Conservation (phyloP, 108 stramenopile genomes). For the Cylindrotheca fusiformis region DNA sequence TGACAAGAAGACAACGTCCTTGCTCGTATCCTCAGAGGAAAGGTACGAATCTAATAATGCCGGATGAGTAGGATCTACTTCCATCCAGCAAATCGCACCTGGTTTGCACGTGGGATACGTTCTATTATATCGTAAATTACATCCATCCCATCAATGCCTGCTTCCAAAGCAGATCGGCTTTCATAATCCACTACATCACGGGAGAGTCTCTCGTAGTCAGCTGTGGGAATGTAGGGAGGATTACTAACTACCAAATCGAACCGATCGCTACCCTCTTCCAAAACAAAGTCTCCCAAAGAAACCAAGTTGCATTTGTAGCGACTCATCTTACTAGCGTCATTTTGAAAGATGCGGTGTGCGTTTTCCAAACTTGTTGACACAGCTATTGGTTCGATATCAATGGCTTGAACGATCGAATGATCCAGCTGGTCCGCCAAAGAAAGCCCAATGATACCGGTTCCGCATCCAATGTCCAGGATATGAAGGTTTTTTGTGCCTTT, state of each 20-base stretch:
- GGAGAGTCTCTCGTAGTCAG: slow-evolving; percentile 67
- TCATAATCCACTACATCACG: slow-evolving; percentile 76
- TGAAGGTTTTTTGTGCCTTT: slow-evolving; percentile 26
- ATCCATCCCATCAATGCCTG: slow-evolving; percentile 87
- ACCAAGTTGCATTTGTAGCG: slow-evolving; percentile 6
- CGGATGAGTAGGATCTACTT: slow-evolving; percentile 87
- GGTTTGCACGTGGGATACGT: slow-evolving; percentile 45
- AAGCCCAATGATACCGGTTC: slow-evolving; percentile 92
- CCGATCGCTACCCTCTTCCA: not conserved
- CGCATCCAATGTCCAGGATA: slow-evolving; percentile 90
- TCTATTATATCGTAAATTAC: slow-evolving; percentile 79
- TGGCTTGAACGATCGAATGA: slow-evolving; percentile 55
- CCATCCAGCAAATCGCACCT: slow-evolving; percentile 75
- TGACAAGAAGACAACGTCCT: slow-evolving; percentile 27
- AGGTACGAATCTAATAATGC: slow-evolving; percentile 36
- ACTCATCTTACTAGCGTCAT: slow-evolving; percentile 3
- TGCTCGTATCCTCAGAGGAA: slow-evolving; percentile 2
- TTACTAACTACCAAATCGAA: slow-evolving; percentile 94
- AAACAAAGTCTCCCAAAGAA: slow-evolving; percentile 49
- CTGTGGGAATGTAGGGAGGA: slow-evolving; percentile 91
- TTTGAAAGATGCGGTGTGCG: slow-evolving; percentile 54
- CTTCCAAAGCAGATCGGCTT: slow-evolving; percentile 77
- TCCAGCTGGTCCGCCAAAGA: slow-evolving; percentile 64
- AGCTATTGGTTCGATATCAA: slow-evolving; percentile 80
- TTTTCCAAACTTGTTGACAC: slow-evolving; percentile 76